These are phyloP conservation scores for Vitis labrusca DNA, from an alignment of 164 flowering plant species.

Conservation along the genomic window DNA sequence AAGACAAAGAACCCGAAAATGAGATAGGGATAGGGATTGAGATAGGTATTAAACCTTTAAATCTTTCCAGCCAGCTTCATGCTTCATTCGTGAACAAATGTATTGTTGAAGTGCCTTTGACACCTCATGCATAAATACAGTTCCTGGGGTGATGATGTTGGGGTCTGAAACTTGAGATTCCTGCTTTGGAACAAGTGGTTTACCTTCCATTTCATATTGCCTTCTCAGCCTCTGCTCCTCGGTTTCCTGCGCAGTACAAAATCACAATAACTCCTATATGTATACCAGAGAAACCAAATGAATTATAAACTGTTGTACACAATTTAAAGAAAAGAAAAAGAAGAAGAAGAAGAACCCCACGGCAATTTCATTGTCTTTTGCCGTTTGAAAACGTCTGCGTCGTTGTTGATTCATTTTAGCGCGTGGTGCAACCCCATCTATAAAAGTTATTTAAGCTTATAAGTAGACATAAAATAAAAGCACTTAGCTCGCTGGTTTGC, in stretches of 20 bases:
- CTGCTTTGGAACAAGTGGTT: slow-evolving; percentile 30
- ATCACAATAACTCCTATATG: too few species aligned
- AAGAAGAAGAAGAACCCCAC: slow-evolving; percentile 19
- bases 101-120: slow-evolving; percentile 38
- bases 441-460: background rate
- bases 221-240: slow-evolving; percentile 36
- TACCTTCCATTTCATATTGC: slow-evolving; percentile 39
- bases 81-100: slow-evolving; percentile 16
- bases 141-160: slow-evolving; percentile 58
- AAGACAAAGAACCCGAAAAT: background rate
- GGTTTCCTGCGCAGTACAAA: slow-evolving; percentile 27
- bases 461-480: background rate
- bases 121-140: slow-evolving; percentile 45
- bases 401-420: slow-evolving; percentile 68
- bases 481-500: too few species aligned
- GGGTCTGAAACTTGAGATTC: slow-evolving; percentile 45
- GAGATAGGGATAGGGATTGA: too few species aligned
- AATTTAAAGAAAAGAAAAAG: background rate
- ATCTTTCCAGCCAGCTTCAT: slow-evolving; percentile 39
- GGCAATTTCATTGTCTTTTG: slow-evolving; percentile 36
- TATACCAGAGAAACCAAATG: too few species aligned
- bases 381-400: slow-evolving; percentile 38
- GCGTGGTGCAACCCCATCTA: slow-evolving; percentile 67
- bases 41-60: slow-evolving; percentile 25
- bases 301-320: too few species aligned